These are phyloP conservation scores for Paramecium sonneborni DNA, from an alignment of 73 alveolate species.

Conservation along the genomic window DNA sequence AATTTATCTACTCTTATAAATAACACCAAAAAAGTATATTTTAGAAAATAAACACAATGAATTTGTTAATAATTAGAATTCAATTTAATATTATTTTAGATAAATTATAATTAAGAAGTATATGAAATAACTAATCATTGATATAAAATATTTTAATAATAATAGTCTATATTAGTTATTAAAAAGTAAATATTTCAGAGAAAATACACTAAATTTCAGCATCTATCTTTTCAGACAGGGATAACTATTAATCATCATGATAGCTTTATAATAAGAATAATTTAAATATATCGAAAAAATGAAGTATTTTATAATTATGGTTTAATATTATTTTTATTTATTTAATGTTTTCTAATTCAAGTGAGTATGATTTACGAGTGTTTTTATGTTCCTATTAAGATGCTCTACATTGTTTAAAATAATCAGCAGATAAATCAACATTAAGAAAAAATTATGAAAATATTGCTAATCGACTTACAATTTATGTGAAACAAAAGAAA, in stretches of 20 bases:
- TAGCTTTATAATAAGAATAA: neutral
- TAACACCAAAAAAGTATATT: too few relatives aligned
- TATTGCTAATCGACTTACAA: slow-evolving; percentile 20
- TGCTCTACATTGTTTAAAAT: slow-evolving; percentile 22
- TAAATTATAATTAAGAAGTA: too few relatives aligned
- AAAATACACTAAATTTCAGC: slow-evolving; percentile 25
- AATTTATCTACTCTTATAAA: slow-evolving; percentile 89
- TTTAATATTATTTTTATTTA: neutral
- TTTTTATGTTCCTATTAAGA: slow-evolving; percentile 20
- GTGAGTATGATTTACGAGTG: neutral
- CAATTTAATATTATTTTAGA: too few relatives aligned
- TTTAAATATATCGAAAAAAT: neutral
- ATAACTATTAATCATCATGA: neutral
- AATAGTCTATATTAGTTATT: neutral
- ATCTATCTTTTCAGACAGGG: slow-evolving; percentile 40
- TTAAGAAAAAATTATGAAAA: slow-evolving; percentile 35
- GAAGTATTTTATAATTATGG: slow-evolving; percentile 39
- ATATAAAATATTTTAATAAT: neutral
- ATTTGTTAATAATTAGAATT: too few relatives aligned
- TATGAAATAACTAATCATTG: too few relatives aligned
- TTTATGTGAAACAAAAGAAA: neutral
- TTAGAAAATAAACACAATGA: too few relatives aligned
- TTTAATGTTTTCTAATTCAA: neutral
- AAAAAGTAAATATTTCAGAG: neutral
- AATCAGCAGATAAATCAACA: slow-evolving; percentile 8